Conservation (phyloP, 192 early-diverging fungal genomes). For the Umbelopsis vinacea region DNA sequence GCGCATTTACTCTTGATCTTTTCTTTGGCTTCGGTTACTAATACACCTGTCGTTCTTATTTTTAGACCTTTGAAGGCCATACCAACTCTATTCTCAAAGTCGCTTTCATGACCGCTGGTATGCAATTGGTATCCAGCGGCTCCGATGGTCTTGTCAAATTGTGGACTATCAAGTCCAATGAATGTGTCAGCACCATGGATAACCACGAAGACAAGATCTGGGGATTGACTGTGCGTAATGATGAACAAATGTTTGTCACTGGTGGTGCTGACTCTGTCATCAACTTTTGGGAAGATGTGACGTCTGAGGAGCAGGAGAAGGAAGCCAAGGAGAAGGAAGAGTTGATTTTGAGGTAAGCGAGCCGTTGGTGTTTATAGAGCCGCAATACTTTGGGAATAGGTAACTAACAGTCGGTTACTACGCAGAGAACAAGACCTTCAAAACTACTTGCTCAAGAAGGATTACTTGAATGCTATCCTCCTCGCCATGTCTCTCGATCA, state of each 20-base stretch:
- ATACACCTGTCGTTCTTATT: neutral
- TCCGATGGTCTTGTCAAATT: slow-evolving; percentile 96
- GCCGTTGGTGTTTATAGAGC: neutral
- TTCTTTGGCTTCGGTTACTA: neutral
- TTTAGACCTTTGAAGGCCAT: slow-evolving; percentile 93
- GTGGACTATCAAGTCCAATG: slow-evolving; percentile 91
- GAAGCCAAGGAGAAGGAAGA: slow-evolving; percentile 74
- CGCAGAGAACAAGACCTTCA: slow-evolving; percentile 89
- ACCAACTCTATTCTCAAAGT: slow-evolving; percentile 93
- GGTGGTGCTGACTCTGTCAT: slow-evolving; percentile 92
- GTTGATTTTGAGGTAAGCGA: slow-evolving; percentile 68
- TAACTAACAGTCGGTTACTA: too few relatives aligned
- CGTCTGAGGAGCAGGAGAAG: slow-evolving; percentile 81
- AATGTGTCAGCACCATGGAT: slow-evolving; percentile 92
- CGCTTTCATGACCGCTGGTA: slow-evolving; percentile 83
- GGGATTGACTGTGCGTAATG: slow-evolving; percentile 80
- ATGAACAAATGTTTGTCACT: slow-evolving; percentile 76
- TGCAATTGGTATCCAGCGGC: slow-evolving; percentile 86
- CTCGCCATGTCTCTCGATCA: slow-evolving; percentile 90
- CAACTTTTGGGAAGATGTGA: slow-evolving; percentile 93
- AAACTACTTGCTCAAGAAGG: slow-evolving; percentile 84
- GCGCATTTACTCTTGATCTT: neutral
- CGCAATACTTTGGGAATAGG: too few relatives aligned
- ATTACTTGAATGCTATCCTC: slow-evolving; percentile 90
- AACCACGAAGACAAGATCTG: slow-evolving; percentile 96